These are phyloP conservation scores for Sophora flavescens DNA, from an alignment of 306 rosid genomes.

Conservation along the genomic window DNA sequence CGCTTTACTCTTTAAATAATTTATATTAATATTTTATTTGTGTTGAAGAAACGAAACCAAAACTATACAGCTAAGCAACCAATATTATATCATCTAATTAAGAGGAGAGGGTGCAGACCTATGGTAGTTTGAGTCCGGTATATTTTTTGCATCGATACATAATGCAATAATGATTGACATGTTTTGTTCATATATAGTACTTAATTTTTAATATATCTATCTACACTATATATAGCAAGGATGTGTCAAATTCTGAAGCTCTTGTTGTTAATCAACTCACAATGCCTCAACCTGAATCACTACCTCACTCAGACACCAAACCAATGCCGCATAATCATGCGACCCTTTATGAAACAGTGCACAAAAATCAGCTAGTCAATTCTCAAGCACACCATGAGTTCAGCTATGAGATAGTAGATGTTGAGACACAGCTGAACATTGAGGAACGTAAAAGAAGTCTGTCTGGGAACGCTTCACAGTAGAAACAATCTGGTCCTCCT, in stretches of 20 bases:
- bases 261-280: constrained; percentile 41
- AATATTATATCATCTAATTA: too few relatives aligned
- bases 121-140: neutral
- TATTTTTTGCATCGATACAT: constrained; percentile 5
- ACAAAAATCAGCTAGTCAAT: constrained; percentile 44
- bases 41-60: too few relatives aligned
- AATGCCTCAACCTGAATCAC: constrained; percentile 48
- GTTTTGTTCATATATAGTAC: constrained; percentile 8
- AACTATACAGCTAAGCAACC: too few relatives aligned
- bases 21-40: too few relatives aligned
- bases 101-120: too few relatives aligned
- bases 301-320: constrained; percentile 48
- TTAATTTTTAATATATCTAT: neutral
- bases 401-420: constrained; percentile 55
- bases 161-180: neutral
- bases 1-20: too few relatives aligned
- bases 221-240: constrained; percentile 38
- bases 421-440: constrained; percentile 45
- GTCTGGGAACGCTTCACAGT: constrained; percentile 99
- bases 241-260: constrained; percentile 41
- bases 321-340: constrained; percentile 44
- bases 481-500: constrained; percentile 77
- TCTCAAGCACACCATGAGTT: constrained; percentile 50
- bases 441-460: constrained; percentile 75
- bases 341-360: constrained; percentile 44